These are phyloP conservation scores for Termitomyces sp. DNA, from an alignment of 1,284 basidiomycete species.

Conservation along the genomic window DNA sequence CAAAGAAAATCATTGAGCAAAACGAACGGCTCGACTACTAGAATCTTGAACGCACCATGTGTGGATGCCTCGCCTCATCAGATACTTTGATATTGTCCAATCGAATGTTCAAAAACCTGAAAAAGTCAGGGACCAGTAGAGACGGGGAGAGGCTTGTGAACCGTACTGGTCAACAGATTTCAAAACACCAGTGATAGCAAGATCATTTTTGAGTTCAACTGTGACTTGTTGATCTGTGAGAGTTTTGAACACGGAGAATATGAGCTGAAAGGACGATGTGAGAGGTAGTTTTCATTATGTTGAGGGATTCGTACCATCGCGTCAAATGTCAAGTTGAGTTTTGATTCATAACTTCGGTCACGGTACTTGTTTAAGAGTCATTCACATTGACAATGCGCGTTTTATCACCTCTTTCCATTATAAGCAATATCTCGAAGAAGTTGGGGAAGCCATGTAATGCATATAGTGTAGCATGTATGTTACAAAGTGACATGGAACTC, in stretches of 20 bases:
- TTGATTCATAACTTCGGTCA: neutral
- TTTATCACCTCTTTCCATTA: no score
- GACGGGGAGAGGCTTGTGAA: conserved; percentile 24
- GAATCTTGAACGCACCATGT: conserved; percentile 69
- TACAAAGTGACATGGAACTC: conserved; percentile 1
- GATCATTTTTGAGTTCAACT: conserved; percentile 98
- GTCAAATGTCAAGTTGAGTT: conserved; percentile 13
- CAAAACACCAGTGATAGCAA: conserved; percentile 92
- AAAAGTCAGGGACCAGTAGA: neutral
- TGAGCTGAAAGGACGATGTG: conserved; percentile 54
- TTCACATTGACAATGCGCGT: neutral
- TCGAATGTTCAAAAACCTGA: conserved; percentile 94
- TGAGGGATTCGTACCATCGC: conserved; percentile 8
- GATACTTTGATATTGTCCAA: conserved; percentile 92
- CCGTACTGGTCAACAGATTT: conserved; percentile 97
- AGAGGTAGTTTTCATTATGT: neutral
- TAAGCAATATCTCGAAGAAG: neutral
- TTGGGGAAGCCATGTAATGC: neutral
- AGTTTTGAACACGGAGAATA: conserved; percentile 99
- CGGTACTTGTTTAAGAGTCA: no score
- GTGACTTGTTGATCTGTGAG: conserved; percentile 96
- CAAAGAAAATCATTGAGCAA: conserved; percentile 4
- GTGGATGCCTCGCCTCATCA: conserved; percentile 91
- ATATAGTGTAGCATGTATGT: conserved; percentile 3
- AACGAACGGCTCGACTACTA: neutral